phyloP scores from a whole-genome alignment of 1,284 basidiomycete species.

The Papiliotrema laurentii region DNA sequence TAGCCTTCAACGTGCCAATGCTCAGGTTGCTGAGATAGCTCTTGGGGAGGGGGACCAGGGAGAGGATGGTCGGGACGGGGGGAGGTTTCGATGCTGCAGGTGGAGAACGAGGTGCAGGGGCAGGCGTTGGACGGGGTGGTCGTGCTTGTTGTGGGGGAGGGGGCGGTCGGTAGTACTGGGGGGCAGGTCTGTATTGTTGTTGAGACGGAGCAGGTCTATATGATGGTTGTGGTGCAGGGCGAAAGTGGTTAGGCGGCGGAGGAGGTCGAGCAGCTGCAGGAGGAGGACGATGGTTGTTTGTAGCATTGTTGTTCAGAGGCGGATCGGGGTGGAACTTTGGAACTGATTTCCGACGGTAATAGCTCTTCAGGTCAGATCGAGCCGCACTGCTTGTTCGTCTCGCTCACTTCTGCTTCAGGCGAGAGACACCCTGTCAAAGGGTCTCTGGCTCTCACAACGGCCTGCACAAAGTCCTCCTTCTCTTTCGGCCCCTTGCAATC shows the following conservation, averaged over 20 bases:
- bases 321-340: too few relatives aligned
- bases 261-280: constrained; percentile 10
- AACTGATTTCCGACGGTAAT: constrained; percentile 39
- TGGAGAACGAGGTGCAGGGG: constrained; percentile 19
- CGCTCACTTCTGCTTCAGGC: constrained; percentile 42
- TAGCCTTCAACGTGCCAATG: constrained; percentile 63
- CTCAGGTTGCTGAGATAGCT: constrained; percentile 59
- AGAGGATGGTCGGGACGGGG: constrained; percentile 57
- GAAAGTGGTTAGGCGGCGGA: constrained; percentile 6
- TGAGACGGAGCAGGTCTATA: constrained; percentile 9
- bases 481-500: constrained; percentile 36
- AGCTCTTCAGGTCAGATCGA: constrained; percentile 22
- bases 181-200: constrained; percentile 5
- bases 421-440: constrained; percentile 38
- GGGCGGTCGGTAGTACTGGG: constrained; percentile 8
- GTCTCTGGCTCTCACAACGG: constrained; percentile 34
- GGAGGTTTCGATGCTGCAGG: constrained; percentile 47
- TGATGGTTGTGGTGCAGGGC: constrained; percentile 2
- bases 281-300: constrained; percentile 10
- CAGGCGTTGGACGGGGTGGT: constrained; percentile 14
- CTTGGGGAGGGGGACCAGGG: constrained; percentile 60
- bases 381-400: too few relatives aligned
- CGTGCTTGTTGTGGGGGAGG: constrained; percentile 13
- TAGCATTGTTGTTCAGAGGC: constrained; percentile 8
- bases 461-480: constrained; percentile 46